Evolutionary conservation across 805 yeast species (phyloP).

Genomic region (Candida verbasci): DNA sequence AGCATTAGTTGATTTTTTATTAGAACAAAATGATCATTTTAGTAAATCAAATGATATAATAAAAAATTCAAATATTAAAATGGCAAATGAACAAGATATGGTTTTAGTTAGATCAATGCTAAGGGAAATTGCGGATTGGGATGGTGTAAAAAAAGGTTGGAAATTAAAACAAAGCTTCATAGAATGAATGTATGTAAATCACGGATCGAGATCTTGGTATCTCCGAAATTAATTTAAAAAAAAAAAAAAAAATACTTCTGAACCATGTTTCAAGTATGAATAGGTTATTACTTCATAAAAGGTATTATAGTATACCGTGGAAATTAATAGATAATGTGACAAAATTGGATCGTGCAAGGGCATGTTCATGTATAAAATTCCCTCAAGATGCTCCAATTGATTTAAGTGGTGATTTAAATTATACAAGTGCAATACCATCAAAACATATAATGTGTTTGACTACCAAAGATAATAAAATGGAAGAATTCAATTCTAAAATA

Average conservation of each 20-base stretch:
- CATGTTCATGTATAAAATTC: slow-evolving; percentile 50
- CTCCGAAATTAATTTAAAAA: too few relatives aligned
- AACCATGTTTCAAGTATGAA: too few relatives aligned
- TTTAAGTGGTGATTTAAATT: slow-evolving; percentile 32
- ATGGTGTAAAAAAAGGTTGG: slow-evolving; percentile 59
- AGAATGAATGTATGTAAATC: not conserved
- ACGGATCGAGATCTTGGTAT: not conserved
- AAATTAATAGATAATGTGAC: slow-evolving; percentile 37
- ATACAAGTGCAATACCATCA: slow-evolving; percentile 49
- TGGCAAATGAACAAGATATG: slow-evolving; percentile 45
- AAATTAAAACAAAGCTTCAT: slow-evolving; percentile 46
- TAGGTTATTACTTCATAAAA: not conserved
- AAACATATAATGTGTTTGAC: slow-evolving; percentile 54
- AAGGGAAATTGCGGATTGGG: slow-evolving; percentile 66
- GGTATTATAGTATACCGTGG: slow-evolving; percentile 8
- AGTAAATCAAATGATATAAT: slow-evolving; percentile 52
- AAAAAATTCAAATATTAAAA: slow-evolving; percentile 21
- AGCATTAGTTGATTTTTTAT: slow-evolving; percentile 39
- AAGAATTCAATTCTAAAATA: slow-evolving; percentile 46
- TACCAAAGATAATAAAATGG: slow-evolving; percentile 33
- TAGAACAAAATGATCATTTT: slow-evolving; percentile 27
- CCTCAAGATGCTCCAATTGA: slow-evolving; percentile 44
- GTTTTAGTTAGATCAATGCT: slow-evolving; percentile 64
- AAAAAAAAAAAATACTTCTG: too few relatives aligned
- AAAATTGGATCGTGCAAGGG: slow-evolving; percentile 49